phyloP scores from a whole-genome alignment of 306 rosid genomes.

The Sindora glabra region DNA sequence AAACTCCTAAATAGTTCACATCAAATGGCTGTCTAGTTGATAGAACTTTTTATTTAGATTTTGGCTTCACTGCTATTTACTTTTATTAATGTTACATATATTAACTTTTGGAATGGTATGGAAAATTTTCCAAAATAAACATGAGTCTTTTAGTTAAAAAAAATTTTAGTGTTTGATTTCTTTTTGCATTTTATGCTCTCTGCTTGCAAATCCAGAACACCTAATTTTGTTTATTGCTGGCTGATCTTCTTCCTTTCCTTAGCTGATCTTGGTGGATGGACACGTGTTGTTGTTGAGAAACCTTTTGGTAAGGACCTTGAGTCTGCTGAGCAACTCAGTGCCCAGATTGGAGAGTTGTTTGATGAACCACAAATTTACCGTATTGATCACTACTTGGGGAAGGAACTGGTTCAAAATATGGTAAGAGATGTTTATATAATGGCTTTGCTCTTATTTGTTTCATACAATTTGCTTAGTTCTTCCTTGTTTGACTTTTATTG shows the following conservation, averaged over 20 bases:
- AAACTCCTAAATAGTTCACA: conserved; percentile 1
- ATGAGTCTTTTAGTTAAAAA: neutral
- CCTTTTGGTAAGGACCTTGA: conserved; percentile 93
- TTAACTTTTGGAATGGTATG: neutral
- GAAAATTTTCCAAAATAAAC: neutral
- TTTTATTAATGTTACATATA: neutral
- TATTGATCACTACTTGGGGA: conserved; percentile 96
- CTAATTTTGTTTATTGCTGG: conserved; percentile 16
- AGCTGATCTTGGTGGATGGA: conserved; percentile 99
- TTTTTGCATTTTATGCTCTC: neutral
- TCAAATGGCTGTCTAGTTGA: neutral
- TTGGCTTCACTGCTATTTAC: neutral
- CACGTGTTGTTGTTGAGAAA: conserved; percentile 94
- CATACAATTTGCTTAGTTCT: conserved; percentile 25
- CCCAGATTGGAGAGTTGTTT: conserved; percentile 78
- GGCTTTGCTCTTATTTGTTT: conserved; percentile 6
- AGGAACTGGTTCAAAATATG: conserved; percentile 94
- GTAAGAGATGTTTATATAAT: conserved; percentile 34
- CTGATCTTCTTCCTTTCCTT: conserved; percentile 17
- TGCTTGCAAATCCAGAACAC: neutral
- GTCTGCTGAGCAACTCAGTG: conserved; percentile 84
- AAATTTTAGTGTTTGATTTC: neutral
- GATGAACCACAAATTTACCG: conserved; percentile 89
- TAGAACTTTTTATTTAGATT: neutral
- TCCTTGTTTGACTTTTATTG: conserved; percentile 17